Conservation (phyloP, 2,329 filamentous ascomycete species). For the Fusarium palustre region DNA sequence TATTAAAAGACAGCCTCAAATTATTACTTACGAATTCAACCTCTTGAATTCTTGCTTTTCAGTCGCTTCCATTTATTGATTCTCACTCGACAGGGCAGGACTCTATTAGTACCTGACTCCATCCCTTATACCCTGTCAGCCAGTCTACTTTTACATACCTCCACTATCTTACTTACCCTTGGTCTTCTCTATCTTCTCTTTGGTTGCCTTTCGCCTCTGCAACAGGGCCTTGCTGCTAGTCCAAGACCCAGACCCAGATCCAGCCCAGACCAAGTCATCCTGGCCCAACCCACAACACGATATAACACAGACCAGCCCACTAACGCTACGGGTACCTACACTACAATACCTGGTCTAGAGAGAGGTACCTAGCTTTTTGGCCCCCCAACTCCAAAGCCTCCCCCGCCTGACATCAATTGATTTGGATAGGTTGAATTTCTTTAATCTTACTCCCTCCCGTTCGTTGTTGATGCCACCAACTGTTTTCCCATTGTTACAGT, state of each 20-base stretch:
- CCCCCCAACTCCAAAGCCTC: slow-evolving; percentile 27
- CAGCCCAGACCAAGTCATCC: slow-evolving; percentile 5
- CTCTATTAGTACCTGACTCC: slow-evolving; percentile 4
- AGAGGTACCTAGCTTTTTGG: slow-evolving; percentile 27
- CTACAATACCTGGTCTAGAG: slow-evolving; percentile 4
- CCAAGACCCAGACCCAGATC: slow-evolving; percentile 6
- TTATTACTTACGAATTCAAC: background rate
- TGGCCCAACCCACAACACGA: slow-evolving; percentile 5
- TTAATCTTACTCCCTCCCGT: slow-evolving; percentile 41
- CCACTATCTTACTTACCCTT: slow-evolving; percentile 6
- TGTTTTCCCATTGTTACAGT: slow-evolving; percentile 26
- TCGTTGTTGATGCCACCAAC: slow-evolving; percentile 36
- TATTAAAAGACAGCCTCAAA: background rate
- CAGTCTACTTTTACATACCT: slow-evolving; percentile 3
- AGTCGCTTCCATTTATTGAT: background rate
- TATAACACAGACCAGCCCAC: slow-evolving; percentile 12
- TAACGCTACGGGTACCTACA: slow-evolving; percentile 33
- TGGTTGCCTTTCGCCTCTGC: background rate
- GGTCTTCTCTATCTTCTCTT: background rate
- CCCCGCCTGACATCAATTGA: slow-evolving; percentile 36
- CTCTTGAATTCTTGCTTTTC: slow-evolving; percentile 2
- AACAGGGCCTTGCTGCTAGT: slow-evolving; percentile 3
- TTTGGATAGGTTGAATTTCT: slow-evolving; percentile 27
- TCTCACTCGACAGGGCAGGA: slow-evolving; percentile 1
- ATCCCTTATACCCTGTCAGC: background rate